Evolutionary conservation across 1,284 basidiomycete species (phyloP), one percentile per base, ranked within the genome.

Genomic region (Megacollybia platyphylla): DNA sequence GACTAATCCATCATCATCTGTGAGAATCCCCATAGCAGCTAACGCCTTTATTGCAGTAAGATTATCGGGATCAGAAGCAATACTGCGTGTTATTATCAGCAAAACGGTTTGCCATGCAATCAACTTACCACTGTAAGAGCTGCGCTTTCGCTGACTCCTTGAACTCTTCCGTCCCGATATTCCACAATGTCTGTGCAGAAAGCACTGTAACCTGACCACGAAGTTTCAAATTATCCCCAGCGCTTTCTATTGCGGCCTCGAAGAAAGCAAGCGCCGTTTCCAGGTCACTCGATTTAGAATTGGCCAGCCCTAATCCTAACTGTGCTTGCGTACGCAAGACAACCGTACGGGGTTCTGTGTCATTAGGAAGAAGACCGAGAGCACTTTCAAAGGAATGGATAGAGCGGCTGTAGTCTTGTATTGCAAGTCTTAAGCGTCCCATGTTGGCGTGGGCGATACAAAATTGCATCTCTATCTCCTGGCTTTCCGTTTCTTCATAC

Each of bases 401-500:
- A 0, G 89, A 79, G 2, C 67, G 71, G 0, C 67, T 61, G 52
- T 79, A 78, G 39, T 85, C 70, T 2, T 66, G 63, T 0, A 67
- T 55, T 0, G 80, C 68, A 7, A 97, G 64, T 8, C 76, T 70
- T 18, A 97, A 61, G 11, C 96, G 75, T 0, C 83, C 96, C 5
- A 92, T 64, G 48, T 89, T 97, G 29, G 74, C 65, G 47, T 91
- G 85, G 0, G 92, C 88, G 27, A 92, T 76, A 5, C 78, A 78
- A 57, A 87, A 99, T 47, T 76, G 78, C 20, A 70, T 63, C 57
- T 97, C 94, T 11, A 88, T 74, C 13, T 68, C 62, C 0, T 77
- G 55, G 40, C 87, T 83, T 57, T 99, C 96, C 1, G 74, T 76
- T 41, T 82, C 77, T 58, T 98, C 96, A 59, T 97, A 99, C 26